Percentiles rank a stretch among this genome's conserved stretches.
Conservation (phyloP, 176 grass and related monocot genomes). For the Thinopyrum elongatum region DNA sequence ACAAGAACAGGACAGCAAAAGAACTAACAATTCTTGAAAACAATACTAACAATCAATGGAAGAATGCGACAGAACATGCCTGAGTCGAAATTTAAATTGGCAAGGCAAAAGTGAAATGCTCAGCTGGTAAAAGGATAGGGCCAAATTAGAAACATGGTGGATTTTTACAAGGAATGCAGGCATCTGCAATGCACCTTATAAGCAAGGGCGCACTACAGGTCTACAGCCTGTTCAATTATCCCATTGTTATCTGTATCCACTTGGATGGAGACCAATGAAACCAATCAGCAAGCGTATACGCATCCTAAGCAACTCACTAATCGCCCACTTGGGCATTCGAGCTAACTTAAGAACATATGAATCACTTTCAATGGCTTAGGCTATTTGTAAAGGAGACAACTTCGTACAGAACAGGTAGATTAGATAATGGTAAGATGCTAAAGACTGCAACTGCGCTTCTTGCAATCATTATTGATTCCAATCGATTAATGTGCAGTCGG, state of each 20-base stretch:
- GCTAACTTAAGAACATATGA: neutral
- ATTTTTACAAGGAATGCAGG: neutral
- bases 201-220: neutral
- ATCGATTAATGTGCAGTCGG: neutral
- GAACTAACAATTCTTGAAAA: neutral
- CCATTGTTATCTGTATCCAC: neutral
- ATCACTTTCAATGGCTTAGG: neutral
- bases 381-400: neutral
- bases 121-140: constrained; percentile 8
- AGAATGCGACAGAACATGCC: constrained; percentile 18
- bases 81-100: neutral
- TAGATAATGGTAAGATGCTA: neutral
- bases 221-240: neutral
- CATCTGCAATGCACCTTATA: constrained; percentile 4
- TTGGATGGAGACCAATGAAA: neutral
- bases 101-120: neutral
- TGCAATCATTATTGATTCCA: neutral
- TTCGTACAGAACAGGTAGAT: neutral
- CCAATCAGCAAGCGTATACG: neutral
- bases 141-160: constrained; percentile 14
- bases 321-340: neutral
- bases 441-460: neutral
- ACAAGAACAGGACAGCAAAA: neutral
- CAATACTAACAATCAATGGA: neutral
- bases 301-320: constrained; percentile 16